Evolutionary conservation across 208 protist genomes (phyloP).

Genomic region (Strigomonas culicis): DNA sequence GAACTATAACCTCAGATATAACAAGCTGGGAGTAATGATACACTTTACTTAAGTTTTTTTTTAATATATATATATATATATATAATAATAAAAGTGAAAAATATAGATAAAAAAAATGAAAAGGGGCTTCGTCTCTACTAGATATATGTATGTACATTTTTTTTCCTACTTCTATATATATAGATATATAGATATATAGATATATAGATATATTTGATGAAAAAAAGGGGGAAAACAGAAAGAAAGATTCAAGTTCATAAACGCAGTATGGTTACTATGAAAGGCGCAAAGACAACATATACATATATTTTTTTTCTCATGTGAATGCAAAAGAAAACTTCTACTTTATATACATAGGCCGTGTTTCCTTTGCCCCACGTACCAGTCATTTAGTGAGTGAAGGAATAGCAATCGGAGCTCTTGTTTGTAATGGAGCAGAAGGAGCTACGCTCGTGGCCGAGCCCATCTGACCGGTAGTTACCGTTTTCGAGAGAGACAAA

Average conservation of each 20-base stretch:
- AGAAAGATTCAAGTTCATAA: too few relatives aligned
- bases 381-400: not conserved
- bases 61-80: not conserved
- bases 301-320: too few relatives aligned
- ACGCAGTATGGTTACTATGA: too few relatives aligned
- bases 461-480: conserved; percentile 12
- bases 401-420: not conserved
- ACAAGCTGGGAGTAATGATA: too few relatives aligned
- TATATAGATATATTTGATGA: conserved; percentile 4
- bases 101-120: conserved; percentile 6
- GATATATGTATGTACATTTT: not conserved
- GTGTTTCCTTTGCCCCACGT: not conserved
- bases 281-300: too few relatives aligned
- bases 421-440: conserved; percentile 2
- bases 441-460: not conserved
- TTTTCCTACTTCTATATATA: not conserved
- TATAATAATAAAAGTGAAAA: not conserved
- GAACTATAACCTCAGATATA: too few relatives aligned
- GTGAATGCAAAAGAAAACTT: conserved; percentile 3
- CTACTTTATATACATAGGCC: not conserved
- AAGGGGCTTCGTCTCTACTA: not conserved
- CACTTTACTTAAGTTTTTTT: too few relatives aligned
- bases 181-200: not conserved
- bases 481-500: conserved; percentile 34
- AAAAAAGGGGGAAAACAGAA: too few relatives aligned